These are phyloP conservation scores for Colletotrichum tropicicola DNA, from an alignment of 2,329 filamentous ascomycete species.

Conservation along the genomic window DNA sequence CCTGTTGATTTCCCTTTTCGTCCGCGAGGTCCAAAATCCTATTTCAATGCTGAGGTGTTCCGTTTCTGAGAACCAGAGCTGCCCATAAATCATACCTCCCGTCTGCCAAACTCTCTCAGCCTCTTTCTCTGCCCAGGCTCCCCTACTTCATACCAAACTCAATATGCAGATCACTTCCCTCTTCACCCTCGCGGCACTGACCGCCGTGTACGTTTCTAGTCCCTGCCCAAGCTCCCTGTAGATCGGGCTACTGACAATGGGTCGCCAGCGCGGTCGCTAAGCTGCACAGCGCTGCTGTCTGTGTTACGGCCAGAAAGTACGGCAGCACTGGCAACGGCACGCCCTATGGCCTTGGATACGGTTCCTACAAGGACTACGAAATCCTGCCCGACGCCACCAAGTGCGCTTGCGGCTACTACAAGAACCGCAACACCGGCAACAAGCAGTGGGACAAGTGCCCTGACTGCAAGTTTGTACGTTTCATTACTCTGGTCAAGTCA, in stretches of 20 bases:
- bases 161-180: slow-evolving; percentile 19
- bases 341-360: slow-evolving; percentile 12
- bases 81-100: background rate
- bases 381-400: slow-evolving; percentile 14
- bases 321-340: slow-evolving; percentile 17
- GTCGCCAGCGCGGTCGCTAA: slow-evolving; percentile 1
- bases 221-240: background rate
- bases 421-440: slow-evolving; percentile 30
- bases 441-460: slow-evolving; percentile 32
- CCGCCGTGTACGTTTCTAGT: slow-evolving; percentile 14
- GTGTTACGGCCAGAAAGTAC: background rate
- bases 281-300: slow-evolving; percentile 15
- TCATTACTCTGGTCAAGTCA: background rate
- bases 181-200: background rate
- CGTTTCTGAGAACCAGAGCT: background rate
- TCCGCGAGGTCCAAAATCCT: background rate
- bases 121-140: background rate
- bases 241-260: background rate
- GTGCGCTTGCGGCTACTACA: slow-evolving; percentile 29
- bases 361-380: slow-evolving; percentile 16
- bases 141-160: background rate
- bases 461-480: slow-evolving; percentile 23
- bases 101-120: background rate
- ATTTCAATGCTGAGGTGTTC: background rate
- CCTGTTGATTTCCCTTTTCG: background rate